These are phyloP conservation scores for Penicillium arizonense DNA, from an alignment of 495 filamentous ascomycete species.

Conservation along the genomic window DNA sequence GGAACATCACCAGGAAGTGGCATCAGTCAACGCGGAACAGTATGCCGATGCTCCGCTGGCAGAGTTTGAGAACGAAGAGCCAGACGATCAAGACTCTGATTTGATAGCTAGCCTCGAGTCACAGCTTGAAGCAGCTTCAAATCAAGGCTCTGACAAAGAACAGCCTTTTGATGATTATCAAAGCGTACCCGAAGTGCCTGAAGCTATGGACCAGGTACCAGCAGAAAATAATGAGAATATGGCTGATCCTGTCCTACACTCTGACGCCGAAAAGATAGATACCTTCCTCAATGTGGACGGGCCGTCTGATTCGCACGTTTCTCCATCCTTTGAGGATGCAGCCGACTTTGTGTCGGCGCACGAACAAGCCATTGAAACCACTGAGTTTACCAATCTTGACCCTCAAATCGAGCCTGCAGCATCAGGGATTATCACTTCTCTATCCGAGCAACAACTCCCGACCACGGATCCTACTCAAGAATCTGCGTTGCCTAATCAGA, in stretches of 20 bases:
- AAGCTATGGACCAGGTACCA: not conserved
- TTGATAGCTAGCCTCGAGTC: not conserved
- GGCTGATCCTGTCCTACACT: not conserved
- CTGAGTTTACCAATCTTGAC: not conserved
- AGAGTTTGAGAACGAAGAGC: not conserved
- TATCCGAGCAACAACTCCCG: slow-evolving; percentile 13
- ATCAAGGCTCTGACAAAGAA: not conserved
- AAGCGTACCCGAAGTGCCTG: not conserved
- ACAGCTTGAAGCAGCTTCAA: not conserved
- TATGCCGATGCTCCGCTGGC: not conserved
- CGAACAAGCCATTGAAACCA: not conserved
- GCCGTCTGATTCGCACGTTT: not conserved
- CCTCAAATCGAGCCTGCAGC: no score
- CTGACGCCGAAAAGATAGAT: not conserved
- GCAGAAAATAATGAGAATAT: not conserved
- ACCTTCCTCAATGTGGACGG: not conserved
- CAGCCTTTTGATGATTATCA: not conserved
- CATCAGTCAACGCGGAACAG: not conserved
- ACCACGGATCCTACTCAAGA: slow-evolving; percentile 27
- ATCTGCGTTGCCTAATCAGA: not conserved
- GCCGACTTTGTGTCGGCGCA: not conserved
- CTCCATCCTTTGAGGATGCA: not conserved
- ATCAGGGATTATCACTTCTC: no score
- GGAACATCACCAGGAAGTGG: not conserved
- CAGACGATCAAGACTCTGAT: not conserved